phyloP scores from a whole-genome alignment of 176 grass and related monocot species.

The Carex pumila region DNA sequence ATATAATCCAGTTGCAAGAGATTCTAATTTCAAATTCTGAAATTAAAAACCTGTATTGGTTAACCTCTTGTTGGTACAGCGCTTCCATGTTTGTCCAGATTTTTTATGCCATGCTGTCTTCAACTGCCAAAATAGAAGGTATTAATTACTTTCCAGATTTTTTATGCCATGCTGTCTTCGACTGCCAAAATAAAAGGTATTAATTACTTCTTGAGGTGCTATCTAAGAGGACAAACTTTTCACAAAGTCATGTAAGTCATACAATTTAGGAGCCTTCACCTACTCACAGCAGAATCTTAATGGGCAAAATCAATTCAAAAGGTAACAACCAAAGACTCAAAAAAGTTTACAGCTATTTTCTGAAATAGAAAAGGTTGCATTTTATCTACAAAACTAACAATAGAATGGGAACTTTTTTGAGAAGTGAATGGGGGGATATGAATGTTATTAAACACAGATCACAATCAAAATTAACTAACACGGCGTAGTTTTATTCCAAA shows the following conservation, averaged over 20 bases:
- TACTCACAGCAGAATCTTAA: background rate
- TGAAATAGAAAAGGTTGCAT: background rate
- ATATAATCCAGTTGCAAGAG: background rate
- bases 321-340: background rate
- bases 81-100: constrained; percentile 46
- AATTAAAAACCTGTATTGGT: constrained; percentile 50
- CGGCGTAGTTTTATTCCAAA: background rate
- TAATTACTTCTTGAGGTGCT: background rate
- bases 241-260: background rate
- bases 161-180: constrained; percentile 40
- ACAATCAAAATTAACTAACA: background rate
- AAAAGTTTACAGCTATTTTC: background rate
- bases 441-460: background rate
- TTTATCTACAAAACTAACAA: background rate
- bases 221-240: background rate
- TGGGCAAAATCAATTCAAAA: background rate
- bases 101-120: constrained; percentile 41
- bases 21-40: constrained; percentile 14
- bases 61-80: constrained; percentile 45
- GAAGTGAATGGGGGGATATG: background rate
- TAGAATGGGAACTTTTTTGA: background rate
- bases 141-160: constrained; percentile 22
- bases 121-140: constrained; percentile 39
- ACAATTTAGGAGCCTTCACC: background rate
- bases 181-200: constrained; percentile 31